A percentile compares a stretch with the other conserved stretches of the same genome.
Evolutionary conservation across 1,139 yeast species (phyloP).

Genomic region (Scheffersomyces lignicola): DNA sequence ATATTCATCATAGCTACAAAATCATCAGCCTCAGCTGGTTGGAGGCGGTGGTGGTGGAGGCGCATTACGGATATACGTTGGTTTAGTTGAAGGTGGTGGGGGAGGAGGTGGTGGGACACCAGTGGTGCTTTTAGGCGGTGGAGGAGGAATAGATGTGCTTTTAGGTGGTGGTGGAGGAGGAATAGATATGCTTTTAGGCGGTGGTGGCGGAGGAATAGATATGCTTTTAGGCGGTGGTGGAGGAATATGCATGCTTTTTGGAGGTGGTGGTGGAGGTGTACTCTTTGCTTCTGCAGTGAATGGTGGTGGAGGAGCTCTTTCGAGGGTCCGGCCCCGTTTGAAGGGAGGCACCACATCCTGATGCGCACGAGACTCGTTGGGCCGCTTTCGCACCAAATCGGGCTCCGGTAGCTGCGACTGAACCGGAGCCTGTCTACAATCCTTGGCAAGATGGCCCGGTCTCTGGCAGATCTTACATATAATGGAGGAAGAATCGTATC

Average conservation of each 20-base stretch:
- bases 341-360: conserved; percentile 6
- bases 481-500: conserved; percentile 54
- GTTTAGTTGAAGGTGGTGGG: conserved; percentile 21
- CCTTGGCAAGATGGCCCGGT: conserved; percentile 85
- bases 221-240: conserved; percentile 19
- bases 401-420: conserved; percentile 3
- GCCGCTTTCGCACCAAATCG: conserved; percentile 3
- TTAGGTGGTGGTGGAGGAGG: conserved; percentile 19
- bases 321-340: conserved; percentile 6
- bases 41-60: not conserved
- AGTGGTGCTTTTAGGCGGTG: conserved; percentile 16
- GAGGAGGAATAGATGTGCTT: conserved; percentile 16
- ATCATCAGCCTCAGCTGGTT: no score
- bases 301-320: conserved; percentile 14
- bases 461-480: conserved; percentile 80
- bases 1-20: no score
- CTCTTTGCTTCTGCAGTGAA: conserved; percentile 13
- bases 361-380: conserved; percentile 2
- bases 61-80: not conserved
- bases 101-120: conserved; percentile 6
- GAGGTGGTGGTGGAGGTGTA: conserved; percentile 29
- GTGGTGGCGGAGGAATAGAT: conserved; percentile 22
- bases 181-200: conserved; percentile 20
- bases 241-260: conserved; percentile 42
- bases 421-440: conserved; percentile 53